Base-by-base conservation (phyloP, 345 rosid genomes). In the Brassica cretica region DNA sequence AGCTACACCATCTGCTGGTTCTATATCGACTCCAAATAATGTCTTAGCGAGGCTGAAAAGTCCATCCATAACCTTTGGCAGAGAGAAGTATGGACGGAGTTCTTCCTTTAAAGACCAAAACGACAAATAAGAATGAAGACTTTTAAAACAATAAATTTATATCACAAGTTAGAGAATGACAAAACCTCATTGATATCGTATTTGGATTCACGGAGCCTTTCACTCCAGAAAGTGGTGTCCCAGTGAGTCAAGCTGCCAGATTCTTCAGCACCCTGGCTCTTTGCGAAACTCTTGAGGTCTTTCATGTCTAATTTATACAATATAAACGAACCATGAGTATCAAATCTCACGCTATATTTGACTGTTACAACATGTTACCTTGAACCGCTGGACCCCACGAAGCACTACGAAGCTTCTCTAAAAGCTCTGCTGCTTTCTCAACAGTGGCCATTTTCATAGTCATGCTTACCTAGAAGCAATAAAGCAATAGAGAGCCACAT, bases 371-470 rank as follows among this genome's bases (percentile, higher is more conserved):
- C 8, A 27, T 56, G 71, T 67, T 82, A 94, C 98, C 98, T 86
- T 88, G 92, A 79, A 90, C 97, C 64, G 97, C 96, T 69, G 97
- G 88, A 83, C 83, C 85, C 98, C 98, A 92, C 16, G 98, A 94
- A 79, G 97, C 97, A 76, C 79, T 78, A 4, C 97, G 88, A 80
- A 94, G 92, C 87, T 87, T 89, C 77, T 94, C 97, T 63, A 94
- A 81, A 37, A 94, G 93, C 81, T 90, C 95, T 67, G 84, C 86
- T 18, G 98, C 95, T 83, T 86, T 92, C 66, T 88, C 91, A 70
- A 94, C 93, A 12, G 97, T 94, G 25, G 98, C 98, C 98, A 94
- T 92, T 86, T 94, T 94, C 72, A 84, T 88, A 77, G 93, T 94
- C 98, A 94, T 92, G 89, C 97, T 92, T 75, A 92, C 94, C 97